These are phyloP conservation scores for Epipyxis sp. DNA, from an alignment of 108 stramenopile genomes.

Conservation along the genomic window DNA sequence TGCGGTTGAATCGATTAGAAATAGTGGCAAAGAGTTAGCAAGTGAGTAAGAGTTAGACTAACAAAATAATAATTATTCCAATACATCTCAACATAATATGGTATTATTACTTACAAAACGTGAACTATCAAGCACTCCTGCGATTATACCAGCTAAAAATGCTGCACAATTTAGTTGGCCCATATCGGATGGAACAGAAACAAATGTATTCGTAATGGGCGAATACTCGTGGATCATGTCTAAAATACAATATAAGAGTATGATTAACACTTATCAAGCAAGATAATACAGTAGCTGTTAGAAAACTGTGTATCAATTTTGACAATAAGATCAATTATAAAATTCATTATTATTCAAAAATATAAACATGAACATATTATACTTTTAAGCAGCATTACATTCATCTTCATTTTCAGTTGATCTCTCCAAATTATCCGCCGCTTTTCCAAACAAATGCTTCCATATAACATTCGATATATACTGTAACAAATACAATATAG, in stretches of 20 bases:
- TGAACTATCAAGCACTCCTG: conserved; percentile 73
- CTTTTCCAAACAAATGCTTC: conserved; percentile 85
- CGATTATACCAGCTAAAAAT: conserved; percentile 82
- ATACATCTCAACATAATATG: no score
- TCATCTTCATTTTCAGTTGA: conserved; percentile 89
- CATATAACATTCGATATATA: conserved; percentile 86
- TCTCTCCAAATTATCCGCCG: conserved; percentile 86
- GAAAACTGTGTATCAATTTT: background rate
- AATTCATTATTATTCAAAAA: no score
- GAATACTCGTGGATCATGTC: conserved; percentile 86
- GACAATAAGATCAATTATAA: background rate
- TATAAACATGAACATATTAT: background rate
- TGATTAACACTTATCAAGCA: no score
- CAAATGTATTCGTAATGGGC: conserved; percentile 78
- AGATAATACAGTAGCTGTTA: no score
- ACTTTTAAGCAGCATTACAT: conserved; percentile 35
- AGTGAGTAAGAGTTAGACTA: conserved; percentile 7
- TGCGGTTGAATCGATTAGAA: no score
- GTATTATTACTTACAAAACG: conserved; percentile 69
- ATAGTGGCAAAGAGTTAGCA: background rate
- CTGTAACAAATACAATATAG: conserved; percentile 42
- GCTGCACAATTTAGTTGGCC: conserved; percentile 83
- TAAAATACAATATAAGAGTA: background rate
- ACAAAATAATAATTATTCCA: no score
- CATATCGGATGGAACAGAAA: conserved; percentile 73